Conservation (phyloP, 352 stramenopile genomes). For the Plasmopara viticola region DNA sequence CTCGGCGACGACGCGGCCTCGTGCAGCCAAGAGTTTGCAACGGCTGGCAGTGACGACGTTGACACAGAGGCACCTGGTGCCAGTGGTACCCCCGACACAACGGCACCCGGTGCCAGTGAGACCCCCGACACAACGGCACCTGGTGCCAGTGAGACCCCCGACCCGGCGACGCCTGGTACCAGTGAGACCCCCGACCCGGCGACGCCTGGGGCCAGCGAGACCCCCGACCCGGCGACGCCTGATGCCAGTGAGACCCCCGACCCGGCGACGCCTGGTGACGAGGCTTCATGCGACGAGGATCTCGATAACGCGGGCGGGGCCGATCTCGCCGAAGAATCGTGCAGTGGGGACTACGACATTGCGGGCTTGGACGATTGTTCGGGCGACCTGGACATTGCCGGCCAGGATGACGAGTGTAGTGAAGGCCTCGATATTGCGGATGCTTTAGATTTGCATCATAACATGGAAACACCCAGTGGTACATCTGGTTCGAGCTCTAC, state of each 20-base stretch:
- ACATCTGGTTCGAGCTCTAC: no score
- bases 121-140: neutral
- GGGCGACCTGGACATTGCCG: slow-evolving; percentile 20
- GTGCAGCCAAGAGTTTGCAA: slow-evolving; percentile 23
- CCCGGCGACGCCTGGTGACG: neutral
- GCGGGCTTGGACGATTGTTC: slow-evolving; percentile 19
- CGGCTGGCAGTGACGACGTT: neutral
- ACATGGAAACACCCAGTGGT: no score
- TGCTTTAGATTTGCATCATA: neutral
- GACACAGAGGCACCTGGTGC: no score
- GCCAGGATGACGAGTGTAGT: slow-evolving; percentile 14
- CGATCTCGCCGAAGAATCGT: slow-evolving; percentile 17
- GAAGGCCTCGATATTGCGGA: slow-evolving; percentile 24
- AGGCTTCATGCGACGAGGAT: neutral
- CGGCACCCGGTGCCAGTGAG: no score
- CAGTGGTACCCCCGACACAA: neutral
- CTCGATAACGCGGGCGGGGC: slow-evolving; percentile 10
- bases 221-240: neutral
- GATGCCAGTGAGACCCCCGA: neutral
- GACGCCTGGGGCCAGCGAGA: neutral
- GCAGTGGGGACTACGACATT: slow-evolving; percentile 22
- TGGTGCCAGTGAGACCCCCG: no score
- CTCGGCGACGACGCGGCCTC: slow-evolving; percentile 3
- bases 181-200: no score
- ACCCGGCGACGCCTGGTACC: no score